Base-by-base conservation (phyloP, 1,284 basidiomycete genomes). In the Ustilago bromivora region DNA sequence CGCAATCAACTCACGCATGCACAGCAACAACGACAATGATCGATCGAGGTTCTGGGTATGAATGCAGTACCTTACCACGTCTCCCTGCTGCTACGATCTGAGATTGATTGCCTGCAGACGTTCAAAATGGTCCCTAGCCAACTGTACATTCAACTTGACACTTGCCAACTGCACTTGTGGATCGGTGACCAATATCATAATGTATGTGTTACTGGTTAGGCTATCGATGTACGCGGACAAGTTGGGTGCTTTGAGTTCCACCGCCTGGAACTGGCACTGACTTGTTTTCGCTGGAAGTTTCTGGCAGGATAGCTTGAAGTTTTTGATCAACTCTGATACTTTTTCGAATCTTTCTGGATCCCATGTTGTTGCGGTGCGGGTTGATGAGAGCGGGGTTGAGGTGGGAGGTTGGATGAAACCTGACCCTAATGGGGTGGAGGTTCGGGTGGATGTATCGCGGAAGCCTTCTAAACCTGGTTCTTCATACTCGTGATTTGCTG, bases 151-250 rank as follows among this genome's bases (percentile, higher is more conserved):
- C 84, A 95, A 88, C 85, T 91, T 92, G 74, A 96, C 87, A 2
- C 94, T 93, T 4, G 93, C 92, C 1, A 92, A 91, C 88, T 95
- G 92, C 81, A 96, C 92, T 82, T 91, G 90, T 0, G 93, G 93
- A 85, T 97, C 92, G 70, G 94, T 92, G 11, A 94, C 92, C 40
- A 99, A 90, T 67, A 96, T 90, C 83, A 99, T 89, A 65, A 98
- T 92, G 82, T 95, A 98, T 0, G 96, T 98, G 86, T 96, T 98
- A 80, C 91, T 90, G 13, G 96, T 98, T 88, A 99, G 90, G 80
- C 94, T 92, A 81, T 98, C 96, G 54, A 99, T 90, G n/a, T 97
- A 94, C 2, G 95, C 94, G 0, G 93, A 93, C 82, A 94, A 96
- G 40, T 69, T 72, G 17, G 71, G 71, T 4, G 83, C 81, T n/a